Conservation (phyloP, 2,329 filamentous ascomycete genomes). For the Pseudogymnoascus sp. region DNA sequence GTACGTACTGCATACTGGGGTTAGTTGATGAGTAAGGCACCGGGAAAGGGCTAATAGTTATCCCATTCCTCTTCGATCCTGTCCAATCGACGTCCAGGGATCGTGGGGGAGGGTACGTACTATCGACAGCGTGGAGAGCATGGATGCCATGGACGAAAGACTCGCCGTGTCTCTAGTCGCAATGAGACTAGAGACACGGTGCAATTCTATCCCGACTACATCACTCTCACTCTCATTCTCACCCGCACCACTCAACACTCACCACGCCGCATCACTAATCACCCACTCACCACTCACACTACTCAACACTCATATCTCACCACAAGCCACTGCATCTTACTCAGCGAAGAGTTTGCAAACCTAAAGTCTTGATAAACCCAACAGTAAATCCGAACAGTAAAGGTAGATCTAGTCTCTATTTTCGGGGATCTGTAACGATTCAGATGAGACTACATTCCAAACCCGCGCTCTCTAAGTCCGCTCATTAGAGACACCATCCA, state of each 20-base stretch:
- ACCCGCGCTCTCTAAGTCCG: not conserved
- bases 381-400: not conserved
- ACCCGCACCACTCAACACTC: not conserved
- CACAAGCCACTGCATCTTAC: not conserved
- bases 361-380: not conserved
- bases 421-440: not conserved
- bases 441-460: not conserved
- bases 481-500: not conserved
- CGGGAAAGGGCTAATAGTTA: not conserved
- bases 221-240: not conserved
- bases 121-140: not conserved
- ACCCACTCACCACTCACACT: not conserved
- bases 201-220: slow-evolving; percentile 7
- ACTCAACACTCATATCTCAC: not conserved
- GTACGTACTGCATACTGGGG: not conserved
- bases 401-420: not conserved
- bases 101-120: not conserved
- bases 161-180: not conserved
- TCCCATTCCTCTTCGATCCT: not conserved
- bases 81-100: not conserved
- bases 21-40: not conserved
- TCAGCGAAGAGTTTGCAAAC: not conserved
- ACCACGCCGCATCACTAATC: too few species aligned
- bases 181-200: not conserved
- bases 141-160: not conserved